phyloP scores from a whole-genome alignment of 768 basidiomycete genomes.

The Hygrophorus pudorinus region DNA sequence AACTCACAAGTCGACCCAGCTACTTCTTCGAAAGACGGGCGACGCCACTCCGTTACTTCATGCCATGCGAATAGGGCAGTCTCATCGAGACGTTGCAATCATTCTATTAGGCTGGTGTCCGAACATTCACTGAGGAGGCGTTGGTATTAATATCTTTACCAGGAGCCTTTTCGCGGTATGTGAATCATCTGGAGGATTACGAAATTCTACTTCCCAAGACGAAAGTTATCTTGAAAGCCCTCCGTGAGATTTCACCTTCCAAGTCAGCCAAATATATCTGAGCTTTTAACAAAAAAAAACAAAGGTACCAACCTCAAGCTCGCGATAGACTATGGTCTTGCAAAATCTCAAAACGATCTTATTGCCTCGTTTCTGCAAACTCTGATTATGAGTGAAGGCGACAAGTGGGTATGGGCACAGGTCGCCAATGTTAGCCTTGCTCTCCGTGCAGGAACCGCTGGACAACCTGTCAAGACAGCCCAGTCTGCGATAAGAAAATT shows the following conservation, averaged over 20 bases:
- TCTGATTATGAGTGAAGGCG: conserved; percentile 93
- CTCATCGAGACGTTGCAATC: conserved; percentile 78
- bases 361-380: conserved; percentile 92
- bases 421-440: conserved; percentile 60
- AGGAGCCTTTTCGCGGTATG: conserved; percentile 80
- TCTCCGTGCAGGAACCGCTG: conserved; percentile 53
- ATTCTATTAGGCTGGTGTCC: conserved; percentile 44
- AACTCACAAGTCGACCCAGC: conserved; percentile 23
- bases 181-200: conserved; percentile 79
- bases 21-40: conserved; percentile 78
- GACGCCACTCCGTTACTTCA: conserved; percentile 85
- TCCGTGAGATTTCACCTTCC: conserved; percentile 41
- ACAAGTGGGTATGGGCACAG: conserved; percentile 75
- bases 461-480: conserved; percentile 69
- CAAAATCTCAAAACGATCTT: conserved; percentile 71
- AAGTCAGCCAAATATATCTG: neutral
- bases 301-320: conserved; percentile 78
- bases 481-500: conserved; percentile 73
- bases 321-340: conserved; percentile 83
- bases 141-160: no score
- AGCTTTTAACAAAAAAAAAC: neutral
- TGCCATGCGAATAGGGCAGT: conserved; percentile 71
- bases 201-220: conserved; percentile 66
- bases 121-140: no score
- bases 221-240: conserved; percentile 61